A percentile compares a stretch with the other conserved stretches of the same genome.
Evolutionary conservation across 164 flowering plant species (phyloP).

Genomic region (Santalum album): DNA sequence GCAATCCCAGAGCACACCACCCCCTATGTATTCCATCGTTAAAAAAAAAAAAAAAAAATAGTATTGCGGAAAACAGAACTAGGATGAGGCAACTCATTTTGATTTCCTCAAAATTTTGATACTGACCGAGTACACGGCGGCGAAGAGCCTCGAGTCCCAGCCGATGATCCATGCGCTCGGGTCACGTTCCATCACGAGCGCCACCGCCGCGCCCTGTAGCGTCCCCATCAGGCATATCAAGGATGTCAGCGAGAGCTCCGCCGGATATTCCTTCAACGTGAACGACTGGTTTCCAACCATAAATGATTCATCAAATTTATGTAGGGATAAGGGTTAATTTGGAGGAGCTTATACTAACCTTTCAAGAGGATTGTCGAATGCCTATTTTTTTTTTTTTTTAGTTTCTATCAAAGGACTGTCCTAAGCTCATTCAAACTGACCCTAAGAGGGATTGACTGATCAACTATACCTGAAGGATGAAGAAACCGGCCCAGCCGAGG

Average conservation of each 20-base stretch:
- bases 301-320: not conserved
- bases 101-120: too few relatives aligned
- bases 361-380: too few relatives aligned
- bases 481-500: slow-evolving; percentile 65
- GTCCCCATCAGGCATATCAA: slow-evolving; percentile 64
- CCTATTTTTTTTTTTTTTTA: too few relatives aligned
- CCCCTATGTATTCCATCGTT: slow-evolving; percentile 34
- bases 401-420: too few relatives aligned
- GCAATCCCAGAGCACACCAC: slow-evolving; percentile 76
- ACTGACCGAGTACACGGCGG: slow-evolving; percentile 69
- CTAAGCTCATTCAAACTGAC: too few relatives aligned
- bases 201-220: slow-evolving; percentile 46
- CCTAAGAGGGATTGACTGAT: too few relatives aligned
- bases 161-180: slow-evolving; percentile 63
- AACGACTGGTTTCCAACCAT: slow-evolving; percentile 34
- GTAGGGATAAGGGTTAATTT: too few relatives aligned
- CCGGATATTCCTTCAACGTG: slow-evolving; percentile 68
- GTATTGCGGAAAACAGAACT: too few relatives aligned
- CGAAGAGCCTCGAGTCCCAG: slow-evolving; percentile 69
- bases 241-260: slow-evolving; percentile 67
- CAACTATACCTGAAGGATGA: slow-evolving; percentile 63
- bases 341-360: too few relatives aligned
- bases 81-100: too few relatives aligned
- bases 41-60: too few relatives aligned
- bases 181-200: slow-evolving; percentile 55